Percentiles rank a stretch among this genome's conserved stretches.
Evolutionary conservation across 139 green algal species (phyloP).

Genomic region (Chlorella sp.): DNA sequence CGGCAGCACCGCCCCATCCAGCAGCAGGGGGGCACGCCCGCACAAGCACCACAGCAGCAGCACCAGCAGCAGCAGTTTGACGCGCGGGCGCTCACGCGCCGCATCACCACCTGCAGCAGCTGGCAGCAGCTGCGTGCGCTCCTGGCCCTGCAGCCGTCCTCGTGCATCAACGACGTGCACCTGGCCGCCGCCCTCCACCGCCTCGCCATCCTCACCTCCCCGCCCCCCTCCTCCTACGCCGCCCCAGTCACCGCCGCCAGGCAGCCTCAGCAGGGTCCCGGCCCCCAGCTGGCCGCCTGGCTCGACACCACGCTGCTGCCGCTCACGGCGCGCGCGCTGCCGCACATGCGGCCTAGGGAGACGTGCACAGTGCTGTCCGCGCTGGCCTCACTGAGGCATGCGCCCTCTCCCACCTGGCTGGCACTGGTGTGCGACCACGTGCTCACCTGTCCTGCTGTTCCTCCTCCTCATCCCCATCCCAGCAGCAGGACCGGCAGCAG

Average conservation of each 20-base stretch:
- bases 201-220: background rate
- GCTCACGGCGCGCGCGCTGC: background rate
- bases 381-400: background rate
- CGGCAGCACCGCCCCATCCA: background rate
- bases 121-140: slow-evolving; percentile 2
- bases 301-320: background rate
- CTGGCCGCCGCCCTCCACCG: background rate
- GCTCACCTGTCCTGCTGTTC: background rate
- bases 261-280: background rate
- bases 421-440: background rate
- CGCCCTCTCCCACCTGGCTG: background rate
- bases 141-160: background rate
- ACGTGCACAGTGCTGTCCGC: background rate
- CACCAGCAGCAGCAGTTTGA: too few relatives aligned
- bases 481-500: background rate
- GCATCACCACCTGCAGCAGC: background rate
- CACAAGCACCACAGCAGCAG: background rate
- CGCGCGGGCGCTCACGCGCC: background rate
- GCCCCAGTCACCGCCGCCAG: background rate
- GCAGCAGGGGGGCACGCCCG: background rate
- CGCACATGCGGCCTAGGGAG: background rate
- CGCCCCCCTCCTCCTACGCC: too few relatives aligned
- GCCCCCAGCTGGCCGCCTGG: background rate
- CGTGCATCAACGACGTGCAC: background rate
- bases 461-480: background rate